Conservation (phyloP, 306 rosid genomes). For the Prunus campanulata region DNA sequence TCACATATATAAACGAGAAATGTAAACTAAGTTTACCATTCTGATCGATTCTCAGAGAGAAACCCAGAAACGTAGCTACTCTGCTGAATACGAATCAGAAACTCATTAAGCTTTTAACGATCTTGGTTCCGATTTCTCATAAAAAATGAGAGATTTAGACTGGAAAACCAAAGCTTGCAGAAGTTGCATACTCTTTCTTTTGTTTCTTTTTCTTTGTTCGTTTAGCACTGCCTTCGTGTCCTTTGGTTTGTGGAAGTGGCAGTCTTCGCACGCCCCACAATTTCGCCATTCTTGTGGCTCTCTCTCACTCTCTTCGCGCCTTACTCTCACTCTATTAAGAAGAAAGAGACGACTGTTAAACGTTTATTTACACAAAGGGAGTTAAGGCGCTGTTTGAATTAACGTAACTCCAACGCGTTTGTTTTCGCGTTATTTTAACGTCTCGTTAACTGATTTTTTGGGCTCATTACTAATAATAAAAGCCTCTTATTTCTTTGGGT, state of each 20-base stretch:
- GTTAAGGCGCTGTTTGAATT: not conserved
- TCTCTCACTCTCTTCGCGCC: slow-evolving; percentile 29
- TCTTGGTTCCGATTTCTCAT: not conserved
- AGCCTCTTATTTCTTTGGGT: too few relatives aligned
- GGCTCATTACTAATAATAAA: not conserved
- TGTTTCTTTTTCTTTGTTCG: slow-evolving; percentile 13
- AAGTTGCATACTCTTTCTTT: not conserved
- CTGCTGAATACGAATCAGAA: not conserved
- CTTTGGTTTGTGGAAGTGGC: slow-evolving; percentile 30
- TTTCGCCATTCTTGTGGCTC: slow-evolving; percentile 72
- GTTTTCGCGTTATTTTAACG: not conserved
- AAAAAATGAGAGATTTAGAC: not conserved
- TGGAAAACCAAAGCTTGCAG: not conserved
- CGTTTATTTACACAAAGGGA: not conserved
- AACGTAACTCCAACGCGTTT: not conserved
- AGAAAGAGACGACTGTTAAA: not conserved
- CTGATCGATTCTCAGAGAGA: slow-evolving; percentile 11
- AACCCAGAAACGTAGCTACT: slow-evolving; percentile 13
- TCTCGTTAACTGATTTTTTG: not conserved
- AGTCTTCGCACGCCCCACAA: slow-evolving; percentile 44
- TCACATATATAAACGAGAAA: not conserved
- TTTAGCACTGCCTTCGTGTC: slow-evolving; percentile 12
- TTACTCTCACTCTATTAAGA: not conserved
- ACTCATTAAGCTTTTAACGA: slow-evolving; percentile 5
- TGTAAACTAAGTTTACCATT: slow-evolving; percentile 16